These are phyloP conservation scores for Beauveria varroae DNA, from an alignment of 2,329 filamentous ascomycete genomes.

Conservation along the genomic window DNA sequence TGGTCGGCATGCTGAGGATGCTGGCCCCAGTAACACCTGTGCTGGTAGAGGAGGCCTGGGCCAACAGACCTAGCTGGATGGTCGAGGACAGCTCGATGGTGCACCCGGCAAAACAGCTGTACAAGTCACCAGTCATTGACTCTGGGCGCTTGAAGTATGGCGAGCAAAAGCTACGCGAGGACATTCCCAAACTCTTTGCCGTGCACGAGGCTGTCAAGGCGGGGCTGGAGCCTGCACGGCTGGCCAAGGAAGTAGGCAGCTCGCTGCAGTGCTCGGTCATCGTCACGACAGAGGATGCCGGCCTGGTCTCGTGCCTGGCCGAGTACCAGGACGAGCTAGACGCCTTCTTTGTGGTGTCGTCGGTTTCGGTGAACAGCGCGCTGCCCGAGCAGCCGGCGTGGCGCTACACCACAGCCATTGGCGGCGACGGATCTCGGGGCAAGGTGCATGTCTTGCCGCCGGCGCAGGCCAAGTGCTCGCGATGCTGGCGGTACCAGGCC, in stretches of 20 bases:
- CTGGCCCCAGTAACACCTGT: slow-evolving; percentile 74
- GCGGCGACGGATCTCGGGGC: slow-evolving; percentile 29
- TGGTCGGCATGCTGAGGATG: slow-evolving; percentile 67
- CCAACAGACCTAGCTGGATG: slow-evolving; percentile 61
- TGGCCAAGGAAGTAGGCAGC: slow-evolving; percentile 66
- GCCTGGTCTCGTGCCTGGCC: slow-evolving; percentile 27
- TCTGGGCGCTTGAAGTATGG: slow-evolving; percentile 29
- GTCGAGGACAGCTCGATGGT: slow-evolving; percentile 35
- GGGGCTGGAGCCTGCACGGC: slow-evolving; percentile 65
- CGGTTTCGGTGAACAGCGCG: slow-evolving; percentile 41
- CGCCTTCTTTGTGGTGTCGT: slow-evolving; percentile 62
- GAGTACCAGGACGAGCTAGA: slow-evolving; percentile 46
- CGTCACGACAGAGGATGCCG: slow-evolving; percentile 37
- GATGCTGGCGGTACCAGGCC: slow-evolving; percentile 87
- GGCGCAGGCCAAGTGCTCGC: slow-evolving; percentile 61
- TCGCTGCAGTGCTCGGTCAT: slow-evolving; percentile 71
- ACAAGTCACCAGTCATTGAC: slow-evolving; percentile 36
- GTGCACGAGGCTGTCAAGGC: slow-evolving; percentile 63
- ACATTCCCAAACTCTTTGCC: slow-evolving; percentile 41
- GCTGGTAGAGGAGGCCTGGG: slow-evolving; percentile 84
- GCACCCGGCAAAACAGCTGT: slow-evolving; percentile 40
- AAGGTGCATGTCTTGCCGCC: slow-evolving; percentile 42
- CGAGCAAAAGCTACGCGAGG: slow-evolving; percentile 31
- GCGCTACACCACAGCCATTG: slow-evolving; percentile 36
- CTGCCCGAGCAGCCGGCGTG: slow-evolving; percentile 27